These are phyloP conservation scores for Liriodendron chinense DNA, from an alignment of 164 flowering plant species.

Conservation along the genomic window DNA sequence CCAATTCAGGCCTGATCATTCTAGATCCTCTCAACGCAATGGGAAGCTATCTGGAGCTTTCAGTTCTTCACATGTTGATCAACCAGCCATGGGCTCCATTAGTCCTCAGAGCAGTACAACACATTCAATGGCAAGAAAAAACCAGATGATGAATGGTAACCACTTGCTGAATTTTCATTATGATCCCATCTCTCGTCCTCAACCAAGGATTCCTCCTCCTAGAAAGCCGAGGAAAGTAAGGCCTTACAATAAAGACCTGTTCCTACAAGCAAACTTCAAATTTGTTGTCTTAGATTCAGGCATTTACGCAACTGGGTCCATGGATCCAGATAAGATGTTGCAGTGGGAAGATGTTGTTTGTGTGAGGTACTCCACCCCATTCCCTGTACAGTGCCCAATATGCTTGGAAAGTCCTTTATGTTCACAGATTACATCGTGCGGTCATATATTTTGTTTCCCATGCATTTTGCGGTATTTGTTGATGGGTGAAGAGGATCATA, in stretches of 20 bases:
- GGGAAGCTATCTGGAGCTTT: slow-evolving; percentile 29
- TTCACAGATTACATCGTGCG: slow-evolving; percentile 99
- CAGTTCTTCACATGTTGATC: slow-evolving; percentile 22
- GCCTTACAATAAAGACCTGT: slow-evolving; percentile 90
- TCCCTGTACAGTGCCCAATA: slow-evolving; percentile 83
- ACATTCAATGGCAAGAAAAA: slow-evolving; percentile 44
- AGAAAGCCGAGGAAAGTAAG: slow-evolving; percentile 59
- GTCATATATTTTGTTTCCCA: slow-evolving; percentile 95
- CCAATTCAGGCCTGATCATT: slow-evolving; percentile 13
- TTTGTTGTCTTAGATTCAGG: slow-evolving; percentile 82
- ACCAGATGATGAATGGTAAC: slow-evolving; percentile 59
- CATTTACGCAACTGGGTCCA: slow-evolving; percentile 40
- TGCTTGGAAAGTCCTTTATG: slow-evolving; percentile 88
- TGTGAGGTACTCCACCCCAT: slow-evolving; percentile 67
- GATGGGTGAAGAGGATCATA: slow-evolving; percentile 65
- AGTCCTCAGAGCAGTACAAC: slow-evolving; percentile 24
- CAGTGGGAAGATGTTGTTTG: slow-evolving; percentile 94
- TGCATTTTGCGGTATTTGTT: slow-evolving; percentile 79
- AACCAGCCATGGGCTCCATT: slow-evolving; percentile 24
- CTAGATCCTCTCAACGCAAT: slow-evolving; percentile 23
- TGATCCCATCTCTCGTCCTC: slow-evolving; percentile 74
- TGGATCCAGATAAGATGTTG: slow-evolving; percentile 88
- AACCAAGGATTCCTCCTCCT: slow-evolving; percentile 58
- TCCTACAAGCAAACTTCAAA: slow-evolving; percentile 91
- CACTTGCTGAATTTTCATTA: slow-evolving; percentile 91